Base-by-base conservation (phyloP, 1,284 basidiomycete genomes). In the Pseudozyma hubeiensis region DNA sequence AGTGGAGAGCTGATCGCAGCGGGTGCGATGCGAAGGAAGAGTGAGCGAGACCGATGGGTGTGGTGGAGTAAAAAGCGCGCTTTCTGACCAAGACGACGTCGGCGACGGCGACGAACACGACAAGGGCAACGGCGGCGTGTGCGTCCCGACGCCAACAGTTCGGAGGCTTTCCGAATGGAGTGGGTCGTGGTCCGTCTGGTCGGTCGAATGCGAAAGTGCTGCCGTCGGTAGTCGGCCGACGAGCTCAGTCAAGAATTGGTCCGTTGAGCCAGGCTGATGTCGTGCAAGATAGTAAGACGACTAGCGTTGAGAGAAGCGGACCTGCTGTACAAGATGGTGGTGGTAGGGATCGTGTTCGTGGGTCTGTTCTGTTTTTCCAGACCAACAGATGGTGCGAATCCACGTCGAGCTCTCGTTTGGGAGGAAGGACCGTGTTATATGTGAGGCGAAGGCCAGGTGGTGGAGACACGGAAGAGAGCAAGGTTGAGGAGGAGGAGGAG, bases 331-430 rank as follows among this genome's bases (percentile, higher is more conserved):
- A 16, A 6, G 50, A 43, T 43, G 50, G 30, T 52, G 50, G 16
- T 30, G 40, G 50, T 43, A 52, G 50, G 50, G 30, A 52, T 52
- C 30, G 50, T 52, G 30, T 4, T 16, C 19, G 17, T 30, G 11
- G 11, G 6, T 35, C 33, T 37, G 16, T 49, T 49, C 19, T 1
- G 19, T 31, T 11, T 37, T 8, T 2, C 35, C 3, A 37, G 9
- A 37, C 39, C 39, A n/a, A n/a, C 50, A 40, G 50, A 41, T 29
- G 39, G 5, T 33, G 11, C 19, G 29, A 30, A 37, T 10, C 3
- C n/a, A 33, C 17, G 4, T 29, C 6, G 44, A 45, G 29, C 44
- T 17, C 14, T 17, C 44, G 16, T 19, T 30, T 8, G 31, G 16
- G 33, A 13, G 8, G 19, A 39, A 34, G 11, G 34, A 39, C 10